Evolutionary conservation across 2,329 filamentous ascomycete genomes (phyloP).

Genomic region (Pseudopithomyces maydicus): DNA sequence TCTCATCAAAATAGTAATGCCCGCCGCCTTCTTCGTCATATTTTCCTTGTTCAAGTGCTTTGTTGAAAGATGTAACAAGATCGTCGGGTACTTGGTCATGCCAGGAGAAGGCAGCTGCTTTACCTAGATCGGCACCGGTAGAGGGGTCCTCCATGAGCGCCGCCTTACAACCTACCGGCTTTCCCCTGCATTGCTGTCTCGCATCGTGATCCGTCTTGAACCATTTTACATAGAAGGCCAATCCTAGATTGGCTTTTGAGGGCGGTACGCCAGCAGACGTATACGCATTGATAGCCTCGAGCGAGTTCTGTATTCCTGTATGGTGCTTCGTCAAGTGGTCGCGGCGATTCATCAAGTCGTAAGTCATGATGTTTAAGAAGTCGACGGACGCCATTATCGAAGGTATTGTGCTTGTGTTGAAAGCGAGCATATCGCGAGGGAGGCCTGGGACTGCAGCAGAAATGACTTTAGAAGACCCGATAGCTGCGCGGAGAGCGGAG

Average conservation of each 20-base stretch:
- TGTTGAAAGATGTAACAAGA: conserved; percentile 60
- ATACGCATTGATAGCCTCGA: conserved; percentile 63
- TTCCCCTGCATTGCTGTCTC: conserved; percentile 47
- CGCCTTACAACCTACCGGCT: conserved; percentile 65
- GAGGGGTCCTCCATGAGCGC: conserved; percentile 64
- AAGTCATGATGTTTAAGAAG: conserved; percentile 73
- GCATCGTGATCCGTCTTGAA: conserved; percentile 57
- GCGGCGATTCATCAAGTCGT: conserved; percentile 73
- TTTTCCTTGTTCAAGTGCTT: conserved; percentile 57
- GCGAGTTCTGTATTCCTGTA: conserved; percentile 62
- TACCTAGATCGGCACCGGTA: conserved; percentile 64
- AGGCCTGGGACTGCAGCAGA: conserved; percentile 71
- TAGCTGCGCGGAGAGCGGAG: conserved; percentile 61
- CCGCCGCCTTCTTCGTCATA: conserved; percentile 66
- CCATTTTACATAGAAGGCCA: conserved; percentile 72
- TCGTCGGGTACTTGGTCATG: conserved; percentile 43
- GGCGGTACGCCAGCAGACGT: conserved; percentile 59
- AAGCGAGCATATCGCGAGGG: conserved; percentile 69
- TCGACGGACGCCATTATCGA: conserved; percentile 65
- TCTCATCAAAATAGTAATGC: conserved; percentile 69
- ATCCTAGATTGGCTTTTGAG: conserved; percentile 64
- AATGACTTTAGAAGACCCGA: conserved; percentile 63
- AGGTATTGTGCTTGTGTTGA: conserved; percentile 60
- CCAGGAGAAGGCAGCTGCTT: conserved; percentile 61
- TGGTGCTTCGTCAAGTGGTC: conserved; percentile 69